Evolutionary conservation across 805 yeast species (phyloP).

Genomic region (Deakozyma indianensis): DNA sequence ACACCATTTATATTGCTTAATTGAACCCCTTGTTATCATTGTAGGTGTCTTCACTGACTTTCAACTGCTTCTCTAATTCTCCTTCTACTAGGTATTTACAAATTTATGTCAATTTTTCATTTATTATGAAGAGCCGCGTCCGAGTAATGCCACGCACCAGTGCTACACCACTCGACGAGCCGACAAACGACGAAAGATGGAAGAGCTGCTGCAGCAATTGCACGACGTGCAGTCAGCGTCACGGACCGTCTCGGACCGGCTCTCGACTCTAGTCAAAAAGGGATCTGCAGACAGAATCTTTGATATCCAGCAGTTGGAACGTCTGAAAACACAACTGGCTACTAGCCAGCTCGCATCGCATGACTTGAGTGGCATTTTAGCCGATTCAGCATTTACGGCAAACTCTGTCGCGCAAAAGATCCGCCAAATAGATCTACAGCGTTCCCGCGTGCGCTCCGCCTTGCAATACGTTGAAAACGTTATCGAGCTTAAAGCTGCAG

Average conservation of each 20-base stretch:
- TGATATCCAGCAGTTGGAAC: slow-evolving; percentile 27
- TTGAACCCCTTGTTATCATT: no score
- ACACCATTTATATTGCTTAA: no score
- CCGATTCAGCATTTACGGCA: slow-evolving; percentile 53
- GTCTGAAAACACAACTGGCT: slow-evolving; percentile 49
- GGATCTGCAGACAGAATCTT: background rate
- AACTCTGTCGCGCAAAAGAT: slow-evolving; percentile 54
- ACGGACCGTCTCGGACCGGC: background rate
- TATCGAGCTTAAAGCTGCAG: slow-evolving; percentile 47
- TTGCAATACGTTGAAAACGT: slow-evolving; percentile 51
- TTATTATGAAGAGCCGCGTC: background rate
- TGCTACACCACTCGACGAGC: no score
- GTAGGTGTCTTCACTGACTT: no score
- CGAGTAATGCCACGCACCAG: no score
- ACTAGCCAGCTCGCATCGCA: slow-evolving; percentile 40
- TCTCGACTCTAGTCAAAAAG: background rate
- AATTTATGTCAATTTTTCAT: background rate
- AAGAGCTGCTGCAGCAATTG: slow-evolving; percentile 8
- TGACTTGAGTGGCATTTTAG: slow-evolving; percentile 36
- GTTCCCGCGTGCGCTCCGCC: slow-evolving; percentile 46
- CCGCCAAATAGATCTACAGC: slow-evolving; percentile 54
- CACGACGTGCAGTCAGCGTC: slow-evolving; percentile 1
- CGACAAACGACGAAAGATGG: background rate
- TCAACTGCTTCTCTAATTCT: no score
- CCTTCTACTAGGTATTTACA: no score